A percentile compares a stretch with the other conserved stretches of the same genome.
These are phyloP conservation scores for Podospora australis DNA, from an alignment of 495 filamentous ascomycete species.

Conservation along the genomic window DNA sequence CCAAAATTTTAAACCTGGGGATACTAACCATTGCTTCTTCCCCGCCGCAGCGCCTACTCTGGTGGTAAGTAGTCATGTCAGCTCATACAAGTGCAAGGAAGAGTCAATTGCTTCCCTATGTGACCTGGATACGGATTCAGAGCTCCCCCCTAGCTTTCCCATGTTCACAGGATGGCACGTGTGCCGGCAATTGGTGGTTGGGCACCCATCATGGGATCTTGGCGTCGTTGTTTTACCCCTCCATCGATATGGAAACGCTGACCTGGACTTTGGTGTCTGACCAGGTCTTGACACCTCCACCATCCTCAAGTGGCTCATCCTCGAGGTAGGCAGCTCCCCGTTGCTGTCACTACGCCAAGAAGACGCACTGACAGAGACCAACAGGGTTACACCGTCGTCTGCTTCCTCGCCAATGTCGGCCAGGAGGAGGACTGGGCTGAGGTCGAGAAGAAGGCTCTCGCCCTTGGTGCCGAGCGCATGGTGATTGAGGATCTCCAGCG, in stretches of 20 bases:
- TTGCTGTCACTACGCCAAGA: neutral
- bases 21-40: slow-evolving; percentile 11
- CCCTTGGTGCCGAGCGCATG: slow-evolving; percentile 61
- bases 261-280: too few relatives aligned
- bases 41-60: slow-evolving; percentile 37
- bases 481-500: slow-evolving; percentile 60
- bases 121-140: too few relatives aligned
- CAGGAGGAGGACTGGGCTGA: slow-evolving; percentile 37
- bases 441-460: slow-evolving; percentile 60
- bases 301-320: slow-evolving; percentile 56
- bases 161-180: neutral
- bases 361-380: slow-evolving; percentile 36
- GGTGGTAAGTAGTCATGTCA: slow-evolving; percentile 35
- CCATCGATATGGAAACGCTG: too few relatives aligned
- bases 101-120: too few relatives aligned
- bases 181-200: neutral
- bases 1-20: neutral
- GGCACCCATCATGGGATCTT: neutral
- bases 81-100: too few relatives aligned
- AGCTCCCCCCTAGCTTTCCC: too few relatives aligned
- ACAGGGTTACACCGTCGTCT: slow-evolving; percentile 31
- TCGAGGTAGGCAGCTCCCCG: slow-evolving; percentile 34
- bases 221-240: neutral
- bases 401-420: slow-evolving; percentile 53
- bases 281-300: slow-evolving; percentile 60